These are phyloP conservation scores for Schizochytrium sp. DNA, from an alignment of 108 stramenopile genomes.

Conservation along the genomic window DNA sequence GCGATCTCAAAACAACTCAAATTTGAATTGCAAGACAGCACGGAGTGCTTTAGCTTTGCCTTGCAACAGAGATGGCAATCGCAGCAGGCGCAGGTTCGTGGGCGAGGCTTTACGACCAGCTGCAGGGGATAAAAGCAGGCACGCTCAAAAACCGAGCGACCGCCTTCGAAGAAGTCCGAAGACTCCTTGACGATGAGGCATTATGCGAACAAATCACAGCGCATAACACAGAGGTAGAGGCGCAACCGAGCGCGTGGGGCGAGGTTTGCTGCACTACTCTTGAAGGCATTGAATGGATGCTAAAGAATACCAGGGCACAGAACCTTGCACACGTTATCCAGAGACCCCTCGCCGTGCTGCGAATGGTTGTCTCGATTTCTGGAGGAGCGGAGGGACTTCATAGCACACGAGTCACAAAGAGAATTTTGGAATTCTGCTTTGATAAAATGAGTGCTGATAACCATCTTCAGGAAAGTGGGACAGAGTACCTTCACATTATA, in stretches of 20 bases:
- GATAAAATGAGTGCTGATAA: neutral
- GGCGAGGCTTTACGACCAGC: neutral
- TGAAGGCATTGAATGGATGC: neutral
- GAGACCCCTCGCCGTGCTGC: neutral
- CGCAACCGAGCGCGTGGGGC: neutral
- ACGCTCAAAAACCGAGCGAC: neutral
- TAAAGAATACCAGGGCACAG: neutral
- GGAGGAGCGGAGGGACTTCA: neutral
- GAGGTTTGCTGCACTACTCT: neutral
- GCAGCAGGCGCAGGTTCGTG: neutral
- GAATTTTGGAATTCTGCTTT: neutral
- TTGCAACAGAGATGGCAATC: neutral
- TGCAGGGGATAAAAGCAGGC: neutral
- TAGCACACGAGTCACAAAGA: neutral
- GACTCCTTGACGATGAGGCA: neutral
- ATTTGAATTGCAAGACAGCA: too few relatives aligned
- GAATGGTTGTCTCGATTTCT: neutral
- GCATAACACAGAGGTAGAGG: neutral
- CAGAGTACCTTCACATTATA: neutral
- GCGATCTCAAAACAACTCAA: too few relatives aligned
- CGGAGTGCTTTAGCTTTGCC: too few relatives aligned
- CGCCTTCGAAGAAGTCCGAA: neutral
- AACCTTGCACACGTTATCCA: neutral
- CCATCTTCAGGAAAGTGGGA: neutral
- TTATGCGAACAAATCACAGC: conserved; percentile 29